Conservation (phyloP, 2,329 filamentous ascomycete species). For the Cladosporium sp. region DNA sequence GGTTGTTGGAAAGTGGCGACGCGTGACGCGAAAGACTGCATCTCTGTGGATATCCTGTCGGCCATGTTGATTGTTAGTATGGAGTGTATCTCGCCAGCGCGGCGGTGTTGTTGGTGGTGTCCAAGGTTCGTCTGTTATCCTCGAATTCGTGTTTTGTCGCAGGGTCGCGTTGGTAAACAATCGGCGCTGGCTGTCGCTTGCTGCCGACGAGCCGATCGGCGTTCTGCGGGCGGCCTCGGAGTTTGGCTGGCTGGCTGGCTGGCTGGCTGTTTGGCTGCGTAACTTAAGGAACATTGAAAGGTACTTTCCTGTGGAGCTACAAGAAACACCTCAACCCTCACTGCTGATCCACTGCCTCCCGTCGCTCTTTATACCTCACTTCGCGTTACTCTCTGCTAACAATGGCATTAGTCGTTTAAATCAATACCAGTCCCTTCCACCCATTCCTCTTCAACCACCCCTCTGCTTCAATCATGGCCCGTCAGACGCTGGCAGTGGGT, state of each 20-base stretch:
- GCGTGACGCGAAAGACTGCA: constrained; percentile 72
- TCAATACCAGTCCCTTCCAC: not conserved
- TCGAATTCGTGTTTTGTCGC: constrained; percentile 8
- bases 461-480: constrained; percentile 27
- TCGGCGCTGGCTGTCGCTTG: not conserved
- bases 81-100: constrained; percentile 11
- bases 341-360: not conserved
- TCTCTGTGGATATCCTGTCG: constrained; percentile 43
- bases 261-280: not conserved
- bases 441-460: not conserved
- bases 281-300: not conserved
- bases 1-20: constrained; percentile 75
- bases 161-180: constrained; percentile 16
- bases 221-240: constrained; percentile 8
- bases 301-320: constrained; percentile 9
- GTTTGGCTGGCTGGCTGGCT: not conserved
- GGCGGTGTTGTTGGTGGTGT: not conserved
- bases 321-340: not conserved
- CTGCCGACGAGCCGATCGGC: constrained; percentile 4
- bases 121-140: not conserved
- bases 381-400: not conserved
- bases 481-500: constrained; percentile 34
- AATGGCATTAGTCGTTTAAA: constrained; percentile 2
- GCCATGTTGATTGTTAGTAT: constrained; percentile 31
- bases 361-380: constrained; percentile 11